Evolutionary conservation across 225 moss, liverwort and hornwort species (phyloP), one percentile per base, ranked within the genome.

Genomic region (Pseudoscleropodium purum): DNA sequence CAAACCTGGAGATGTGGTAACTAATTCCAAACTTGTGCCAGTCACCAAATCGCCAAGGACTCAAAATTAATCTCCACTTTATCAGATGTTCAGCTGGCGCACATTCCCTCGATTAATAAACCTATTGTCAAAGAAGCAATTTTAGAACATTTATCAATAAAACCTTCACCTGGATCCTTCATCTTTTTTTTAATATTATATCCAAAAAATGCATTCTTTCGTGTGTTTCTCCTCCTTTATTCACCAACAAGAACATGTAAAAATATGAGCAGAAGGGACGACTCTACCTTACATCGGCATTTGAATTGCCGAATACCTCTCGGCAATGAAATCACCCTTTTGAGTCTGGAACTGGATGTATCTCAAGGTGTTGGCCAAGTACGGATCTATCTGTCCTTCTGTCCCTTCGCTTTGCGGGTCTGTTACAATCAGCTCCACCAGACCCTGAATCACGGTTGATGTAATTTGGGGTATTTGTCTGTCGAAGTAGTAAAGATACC

Each of bases 401-500:
- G 95, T 86, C 56, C 94, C 94, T 78, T 97, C 98, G 85, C 93
- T 96, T 83, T 94, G 99, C 73, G 95, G 92, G 90, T 99, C 96
- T 27, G 96, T 95, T 41, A 93, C 91, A 60, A 99, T 96, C 47
- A 99, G 91, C 92, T 99, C 99, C 63, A 99, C 92, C 26, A 99
- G 88, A 85, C 97, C 97, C 89, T 99, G 96, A 84, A 97, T 96
- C n/a, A 96, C 95, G 63, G 85, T 92, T n/a, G 96, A 95, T 76
- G 97, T 97, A 51, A 99, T 96, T 91, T 98, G 98, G 77, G 96
- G 96, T 84, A 94, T 94, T 87, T 96, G 96, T 85, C 96, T 96
- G 91, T 99, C 99, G 52, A 96, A 99, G 93, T 94, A 99, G 89
- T 99, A 97, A 39, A 99, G 91, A 85, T 99, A 99, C 91, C 98